A percentile compares a stretch with the other conserved stretches of the same genome.
These are phyloP conservation scores for Phoma sp. DNA, from an alignment of 2,329 filamentous ascomycete species.

Conservation along the genomic window DNA sequence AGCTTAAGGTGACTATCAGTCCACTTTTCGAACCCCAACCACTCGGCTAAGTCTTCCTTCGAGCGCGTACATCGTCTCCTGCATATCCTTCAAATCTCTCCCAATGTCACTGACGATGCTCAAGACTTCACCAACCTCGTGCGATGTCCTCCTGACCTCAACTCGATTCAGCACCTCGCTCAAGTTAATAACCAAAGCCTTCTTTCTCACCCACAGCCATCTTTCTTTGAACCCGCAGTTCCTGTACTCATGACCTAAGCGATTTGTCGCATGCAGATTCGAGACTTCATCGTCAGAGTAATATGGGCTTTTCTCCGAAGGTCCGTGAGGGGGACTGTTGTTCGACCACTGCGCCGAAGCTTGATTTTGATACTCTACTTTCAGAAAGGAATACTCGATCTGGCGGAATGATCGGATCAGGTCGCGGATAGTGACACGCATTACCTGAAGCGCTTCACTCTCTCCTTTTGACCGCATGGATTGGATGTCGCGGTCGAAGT, in stretches of 20 bases:
- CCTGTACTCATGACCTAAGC: constrained; percentile 41
- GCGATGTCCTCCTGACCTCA: constrained; percentile 49
- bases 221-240: constrained; percentile 45
- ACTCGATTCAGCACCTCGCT: constrained; percentile 46
- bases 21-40: constrained; percentile 32
- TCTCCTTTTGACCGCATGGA: constrained; percentile 36
- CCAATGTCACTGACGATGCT: constrained; percentile 29
- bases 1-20: constrained; percentile 4
- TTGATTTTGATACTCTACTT: constrained; percentile 35
- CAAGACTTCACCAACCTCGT: constrained; percentile 37
- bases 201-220: constrained; percentile 48
- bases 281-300: constrained; percentile 34
- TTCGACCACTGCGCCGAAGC: constrained; percentile 24
- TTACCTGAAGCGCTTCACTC: constrained; percentile 45
- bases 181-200: constrained; percentile 46
- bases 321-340: constrained; percentile 3
- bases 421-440: constrained; percentile 45
- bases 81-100: constrained; percentile 28
- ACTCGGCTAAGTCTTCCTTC: constrained; percentile 32
- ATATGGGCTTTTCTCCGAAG: constrained; percentile 15
- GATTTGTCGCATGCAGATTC: constrained; percentile 31
- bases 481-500: constrained; percentile 34
- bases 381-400: constrained; percentile 51
- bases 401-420: constrained; percentile 48
- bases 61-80: constrained; percentile 18